phyloP scores from a whole-genome alignment of 1,284 basidiomycete genomes.

The Melampsora americana region DNA sequence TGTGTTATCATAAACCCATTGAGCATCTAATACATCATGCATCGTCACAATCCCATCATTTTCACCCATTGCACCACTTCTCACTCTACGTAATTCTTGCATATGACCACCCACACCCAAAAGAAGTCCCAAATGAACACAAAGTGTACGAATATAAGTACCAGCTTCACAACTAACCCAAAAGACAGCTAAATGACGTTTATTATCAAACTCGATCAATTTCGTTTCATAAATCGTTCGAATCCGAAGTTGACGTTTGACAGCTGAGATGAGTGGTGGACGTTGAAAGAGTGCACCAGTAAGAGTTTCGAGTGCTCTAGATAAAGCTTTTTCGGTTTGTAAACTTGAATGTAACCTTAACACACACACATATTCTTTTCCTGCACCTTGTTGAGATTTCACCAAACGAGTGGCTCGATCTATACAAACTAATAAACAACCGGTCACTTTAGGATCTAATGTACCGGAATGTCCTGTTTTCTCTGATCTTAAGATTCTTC shows the following conservation, averaged over 20 bases:
- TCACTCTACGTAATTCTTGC: conserved; percentile 94
- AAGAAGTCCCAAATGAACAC: conserved; percentile 91
- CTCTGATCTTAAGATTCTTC: conserved; percentile 90
- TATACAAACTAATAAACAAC: conserved; percentile 97
- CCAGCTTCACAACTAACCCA: conserved; percentile 99
- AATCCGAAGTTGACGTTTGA: conserved; percentile 96
- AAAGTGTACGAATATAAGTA: conserved; percentile 96
- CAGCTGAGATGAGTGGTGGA: conserved; percentile 96
- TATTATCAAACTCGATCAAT: conserved; percentile 94
- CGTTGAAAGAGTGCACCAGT: conserved; percentile 99
- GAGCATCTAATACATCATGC: conserved; percentile 99
- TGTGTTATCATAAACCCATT: conserved; percentile 99
- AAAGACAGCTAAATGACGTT: conserved; percentile 93
- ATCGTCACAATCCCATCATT: conserved; percentile 99
- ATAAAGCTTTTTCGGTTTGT: conserved; percentile 76
- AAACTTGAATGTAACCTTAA: conserved; percentile 83
- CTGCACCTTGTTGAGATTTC: conserved; percentile 96
- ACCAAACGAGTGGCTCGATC: conserved; percentile 99
- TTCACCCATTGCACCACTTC: conserved; percentile 93
- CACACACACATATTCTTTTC: conserved; percentile 98
- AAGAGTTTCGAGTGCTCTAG: conserved; percentile 89
- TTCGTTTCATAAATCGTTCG: conserved; percentile 97
- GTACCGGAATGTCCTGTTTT: conserved; percentile 99
- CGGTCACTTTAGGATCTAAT: conserved; percentile 97
- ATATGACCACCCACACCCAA: conserved; percentile 98